Evolutionary conservation across 306 rosid species (phyloP).

Genomic region (Trichosanthes truncata): DNA sequence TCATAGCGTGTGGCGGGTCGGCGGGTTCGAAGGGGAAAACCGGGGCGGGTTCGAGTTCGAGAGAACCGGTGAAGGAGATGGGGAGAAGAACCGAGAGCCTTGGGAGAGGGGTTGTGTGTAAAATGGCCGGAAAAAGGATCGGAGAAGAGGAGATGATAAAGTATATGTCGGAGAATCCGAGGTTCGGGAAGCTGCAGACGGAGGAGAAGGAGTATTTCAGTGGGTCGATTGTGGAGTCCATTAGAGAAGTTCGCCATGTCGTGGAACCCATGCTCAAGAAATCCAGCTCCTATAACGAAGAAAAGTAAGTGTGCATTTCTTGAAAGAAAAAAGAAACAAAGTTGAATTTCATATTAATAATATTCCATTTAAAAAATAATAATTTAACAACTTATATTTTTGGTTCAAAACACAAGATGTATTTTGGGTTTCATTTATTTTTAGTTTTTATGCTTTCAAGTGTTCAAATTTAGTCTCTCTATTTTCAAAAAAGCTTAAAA

Average conservation of each 20-base stretch:
- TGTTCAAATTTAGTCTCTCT: too few species aligned
- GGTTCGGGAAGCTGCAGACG: conserved; percentile 54
- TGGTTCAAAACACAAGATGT: too few species aligned
- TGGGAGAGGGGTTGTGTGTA: conserved; percentile 23
- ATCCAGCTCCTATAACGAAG: conserved; percentile 67
- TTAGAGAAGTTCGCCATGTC: conserved; percentile 26
- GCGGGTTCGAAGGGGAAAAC: conserved; percentile 33
- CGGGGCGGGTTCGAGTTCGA: conserved; percentile 17
- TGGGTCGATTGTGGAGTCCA: conserved; percentile 68
- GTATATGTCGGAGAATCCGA: conserved; percentile 68
- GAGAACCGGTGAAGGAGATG: conserved; percentile 9
- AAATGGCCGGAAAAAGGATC: conserved; percentile 14
- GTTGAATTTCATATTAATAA: too few species aligned
- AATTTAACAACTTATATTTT: too few species aligned
- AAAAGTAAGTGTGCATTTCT: conserved; percentile 32
- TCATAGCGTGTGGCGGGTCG: conserved; percentile 73
- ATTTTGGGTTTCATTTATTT: too few species aligned
- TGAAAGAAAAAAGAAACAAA: too few species aligned
- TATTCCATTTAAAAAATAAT: too few species aligned
- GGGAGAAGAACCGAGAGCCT: conserved; percentile 21
- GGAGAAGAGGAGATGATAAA: conserved; percentile 42
- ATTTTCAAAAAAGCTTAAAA: too few species aligned
- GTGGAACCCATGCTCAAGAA: conserved; percentile 30
- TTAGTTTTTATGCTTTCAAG: too few species aligned
- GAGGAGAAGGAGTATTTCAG: conserved; percentile 91